Evolutionary conservation across 768 basidiomycete species (phyloP).

Genomic region (Termitomyces sp.): DNA sequence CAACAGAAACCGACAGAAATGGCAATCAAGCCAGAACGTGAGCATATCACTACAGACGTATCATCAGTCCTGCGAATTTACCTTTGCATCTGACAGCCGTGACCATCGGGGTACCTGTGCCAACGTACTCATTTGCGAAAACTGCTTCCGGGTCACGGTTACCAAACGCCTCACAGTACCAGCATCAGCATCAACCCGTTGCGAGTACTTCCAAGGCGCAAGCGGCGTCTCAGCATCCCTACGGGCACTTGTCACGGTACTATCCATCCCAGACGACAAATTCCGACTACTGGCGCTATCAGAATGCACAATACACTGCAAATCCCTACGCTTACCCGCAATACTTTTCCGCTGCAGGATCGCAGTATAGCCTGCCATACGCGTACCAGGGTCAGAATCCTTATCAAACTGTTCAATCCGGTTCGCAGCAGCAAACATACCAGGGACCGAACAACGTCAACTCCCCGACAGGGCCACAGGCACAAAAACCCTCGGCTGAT

Average conservation of each 20-base stretch:
- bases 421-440: slow-evolving; percentile 32
- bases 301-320: slow-evolving; percentile 16
- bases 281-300: slow-evolving; percentile 34
- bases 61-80: neutral
- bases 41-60: slow-evolving; percentile 17
- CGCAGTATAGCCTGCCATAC: slow-evolving; percentile 20
- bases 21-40: slow-evolving; percentile 40
- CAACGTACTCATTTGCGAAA: slow-evolving; percentile 24
- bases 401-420: slow-evolving; percentile 18
- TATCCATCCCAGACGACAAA: slow-evolving; percentile 19
- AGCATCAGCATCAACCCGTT: slow-evolving; percentile 7
- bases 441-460: slow-evolving; percentile 16
- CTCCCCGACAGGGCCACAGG: neutral
- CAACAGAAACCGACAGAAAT: slow-evolving; percentile 64
- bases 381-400: slow-evolving; percentile 16
- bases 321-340: slow-evolving; percentile 22
- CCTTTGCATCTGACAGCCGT: slow-evolving; percentile 13
- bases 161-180: slow-evolving; percentile 3
- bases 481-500: neutral
- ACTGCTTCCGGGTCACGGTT: slow-evolving; percentile 17
- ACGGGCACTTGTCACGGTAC: slow-evolving; percentile 13
- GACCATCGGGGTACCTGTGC: slow-evolving; percentile 19
- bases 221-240: slow-evolving; percentile 9
- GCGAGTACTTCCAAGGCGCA: slow-evolving; percentile 4
- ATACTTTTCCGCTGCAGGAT: slow-evolving; percentile 19